Evolutionary conservation across 1,284 basidiomycete genomes (phyloP).

Genomic region (Taiwanofungus camphoratus): DNA sequence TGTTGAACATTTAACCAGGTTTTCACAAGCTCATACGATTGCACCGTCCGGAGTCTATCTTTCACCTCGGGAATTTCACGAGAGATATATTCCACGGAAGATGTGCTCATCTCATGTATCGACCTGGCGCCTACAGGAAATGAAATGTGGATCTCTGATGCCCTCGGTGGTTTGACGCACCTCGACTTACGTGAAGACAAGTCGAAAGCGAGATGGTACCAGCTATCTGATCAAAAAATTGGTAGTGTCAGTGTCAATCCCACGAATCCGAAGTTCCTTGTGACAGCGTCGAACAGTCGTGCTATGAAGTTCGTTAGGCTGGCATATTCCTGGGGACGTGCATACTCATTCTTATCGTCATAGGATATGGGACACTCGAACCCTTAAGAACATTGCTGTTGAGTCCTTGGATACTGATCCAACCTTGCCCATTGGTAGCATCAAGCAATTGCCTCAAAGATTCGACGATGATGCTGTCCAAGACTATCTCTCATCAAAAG

Average conservation of each 20-base stretch:
- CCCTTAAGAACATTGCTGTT: constrained; percentile 34
- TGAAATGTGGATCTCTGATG: constrained; percentile 79
- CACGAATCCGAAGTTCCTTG: constrained; percentile 52
- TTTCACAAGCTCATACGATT: constrained; percentile 75
- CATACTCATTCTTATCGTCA: neutral
- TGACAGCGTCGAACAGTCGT: constrained; percentile 71
- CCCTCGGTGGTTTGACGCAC: constrained; percentile 60
- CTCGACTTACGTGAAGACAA: constrained; percentile 63
- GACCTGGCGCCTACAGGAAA: constrained; percentile 61
- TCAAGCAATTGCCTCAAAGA: constrained; percentile 24
- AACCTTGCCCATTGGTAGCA: no score
- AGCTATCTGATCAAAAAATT: constrained; percentile 65
- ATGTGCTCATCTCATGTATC: constrained; percentile 56
- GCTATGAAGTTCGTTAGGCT: constrained; percentile 50
- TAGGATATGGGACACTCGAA: constrained; percentile 76
- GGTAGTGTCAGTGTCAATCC: constrained; percentile 75
- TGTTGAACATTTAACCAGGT: constrained; percentile 36
- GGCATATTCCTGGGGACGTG: neutral
- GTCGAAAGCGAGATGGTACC: constrained; percentile 52
- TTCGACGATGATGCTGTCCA: constrained; percentile 46
- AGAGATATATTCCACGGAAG: constrained; percentile 59
- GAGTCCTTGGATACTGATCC: constrained; percentile 5
- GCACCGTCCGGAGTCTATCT: constrained; percentile 64
- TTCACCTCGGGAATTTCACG: constrained; percentile 62
- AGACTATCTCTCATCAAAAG: constrained; percentile 41